Evolutionary conservation across 164 flowering plant genomes (phyloP), one percentile per base, ranked within the genome.

Genomic region (Santalum album): DNA sequence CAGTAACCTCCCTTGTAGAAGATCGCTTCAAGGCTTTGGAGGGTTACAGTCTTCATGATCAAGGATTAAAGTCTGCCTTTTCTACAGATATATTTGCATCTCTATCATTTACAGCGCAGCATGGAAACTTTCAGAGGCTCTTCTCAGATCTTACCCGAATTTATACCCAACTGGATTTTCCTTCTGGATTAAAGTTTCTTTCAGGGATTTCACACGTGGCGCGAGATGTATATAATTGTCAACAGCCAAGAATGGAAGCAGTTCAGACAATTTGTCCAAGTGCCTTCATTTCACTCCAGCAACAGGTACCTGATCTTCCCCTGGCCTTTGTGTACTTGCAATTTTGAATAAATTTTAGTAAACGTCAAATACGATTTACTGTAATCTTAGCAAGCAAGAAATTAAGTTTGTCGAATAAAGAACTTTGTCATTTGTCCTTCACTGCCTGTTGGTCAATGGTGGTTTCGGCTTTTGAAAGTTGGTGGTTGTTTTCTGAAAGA

Each of bases 71-170:
- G 57, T 77, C 77, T 59, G 58, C 75, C 43, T n/a, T 87, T 59
- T 56, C 67, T 44, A 78, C 81, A 22, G 96, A 90, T 76, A 7
- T 63, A n/a, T 87, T 90, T 73, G 87, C 77, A 59, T 67, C 90
- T 46, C 56, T 78, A 42, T 72, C 88, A 45, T 71, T 83, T 27
- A 75, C 91, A 25, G 95, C 90, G 43, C 98, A 87, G 72, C 77
- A 78, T 67, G 98, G 98, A 53, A 78, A 79, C 64, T 87, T 90
- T 68, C 98, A 90, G 42, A 84, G 77, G 74, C 70, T 61, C 18
- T 79, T 79, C 71, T 58, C 79, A 6, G 98, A 90, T 73, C 92
- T 90, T 53, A 86, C 95, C 15, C 73, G 79, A 25, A 51, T 85
- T 55, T 62, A 76, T 72, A 78, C 74, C 35, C 78, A 84, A 21